phyloP scores from a whole-genome alignment of 2,329 filamentous ascomycete species.

The Didymella exigua region DNA sequence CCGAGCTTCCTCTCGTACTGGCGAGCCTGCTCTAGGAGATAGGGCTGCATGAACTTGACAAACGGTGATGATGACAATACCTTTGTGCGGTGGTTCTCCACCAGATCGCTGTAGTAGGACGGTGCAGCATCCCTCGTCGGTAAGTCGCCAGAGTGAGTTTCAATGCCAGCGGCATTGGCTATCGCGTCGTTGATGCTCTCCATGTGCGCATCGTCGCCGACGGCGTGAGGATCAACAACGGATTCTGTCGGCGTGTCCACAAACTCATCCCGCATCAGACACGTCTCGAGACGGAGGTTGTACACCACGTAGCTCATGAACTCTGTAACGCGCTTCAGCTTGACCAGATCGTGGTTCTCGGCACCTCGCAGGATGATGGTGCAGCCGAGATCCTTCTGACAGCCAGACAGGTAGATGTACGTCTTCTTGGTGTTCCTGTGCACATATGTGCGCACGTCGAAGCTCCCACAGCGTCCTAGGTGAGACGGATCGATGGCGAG shows the following conservation, averaged over 20 bases:
- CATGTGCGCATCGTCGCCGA: conserved; percentile 13
- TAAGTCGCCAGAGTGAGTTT: conserved; percentile 47
- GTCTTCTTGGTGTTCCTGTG: conserved; percentile 86
- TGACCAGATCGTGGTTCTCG: conserved; percentile 70
- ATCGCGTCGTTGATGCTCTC: conserved; percentile 7
- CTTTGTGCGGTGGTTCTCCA: conserved; percentile 89
- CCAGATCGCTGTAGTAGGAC: conserved; percentile 93
- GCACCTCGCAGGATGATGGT: conserved; percentile 91
- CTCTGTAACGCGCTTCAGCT: conserved; percentile 91
- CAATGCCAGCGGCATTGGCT: conserved; percentile 10
- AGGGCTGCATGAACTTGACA: conserved; percentile 92
- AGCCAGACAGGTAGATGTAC: conserved; percentile 93
- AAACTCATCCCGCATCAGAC: conserved; percentile 89
- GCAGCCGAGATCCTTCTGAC: conserved; percentile 86
- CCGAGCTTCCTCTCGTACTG: conserved; percentile 86
- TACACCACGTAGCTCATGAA: conserved; percentile 99
- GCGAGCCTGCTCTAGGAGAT: conserved; percentile 87
- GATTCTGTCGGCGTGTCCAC: conserved; percentile 75
- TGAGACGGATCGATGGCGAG: conserved; percentile 76
- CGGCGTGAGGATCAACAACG: conserved; percentile 45
- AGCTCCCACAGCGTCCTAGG: conserved; percentile 80
- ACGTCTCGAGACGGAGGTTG: conserved; percentile 94
- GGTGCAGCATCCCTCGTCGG: conserved; percentile 80
- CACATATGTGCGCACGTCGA: conserved; percentile 95
- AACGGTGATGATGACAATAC: conserved; percentile 95